Evolutionary conservation across 192 early-diverging fungal genomes (phyloP), one percentile per base, ranked within the genome.

Genomic region (Entrophospora sp.): DNA sequence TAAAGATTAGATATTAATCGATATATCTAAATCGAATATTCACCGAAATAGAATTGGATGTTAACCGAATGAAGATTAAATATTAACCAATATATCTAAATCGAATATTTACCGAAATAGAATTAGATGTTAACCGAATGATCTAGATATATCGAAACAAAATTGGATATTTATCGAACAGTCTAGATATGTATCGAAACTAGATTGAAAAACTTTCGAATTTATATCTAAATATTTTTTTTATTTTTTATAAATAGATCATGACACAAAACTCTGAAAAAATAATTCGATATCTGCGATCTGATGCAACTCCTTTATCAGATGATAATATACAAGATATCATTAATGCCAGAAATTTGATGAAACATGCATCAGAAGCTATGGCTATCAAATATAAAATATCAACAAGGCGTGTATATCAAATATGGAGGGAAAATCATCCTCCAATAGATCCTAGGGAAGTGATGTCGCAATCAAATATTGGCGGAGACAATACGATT

Each of bases 301-400:
- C 51, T 18, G 51, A 53, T 53, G 51, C 51, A 16, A 53, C 51
- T 16, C 51, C 51, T n/a, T n/a, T 53, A 53, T 53, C 31, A 1
- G 30, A 9, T 53, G 30, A 53, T 18, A n/a, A 53, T 53, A 53
- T 53, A 2, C 27, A 34, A 13, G 51, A 52, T 52, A 52, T 52
- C n/a, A 31, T 52, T 52, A 52, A 52, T 16, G 27, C 49, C 13
- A 52, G 31, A 52, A 52, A 52, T 52, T 52, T 28, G 12, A 52
- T 52, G 49, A 52, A 52, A 16, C 49, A 28, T 0, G 49, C 49
- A 31, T 52, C 49, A 52, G 49, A 52, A 52, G 49, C 10, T 4
- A 52, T 52, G 49, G 49, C 10, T 31, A 52, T 31, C 24, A 52
- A 52, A 30, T 52, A 52, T 16, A 52, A 52, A 31, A 52, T 52